phyloP scores from a whole-genome alignment of 331 rosid genomes.

The Prunus yedoensis region DNA sequence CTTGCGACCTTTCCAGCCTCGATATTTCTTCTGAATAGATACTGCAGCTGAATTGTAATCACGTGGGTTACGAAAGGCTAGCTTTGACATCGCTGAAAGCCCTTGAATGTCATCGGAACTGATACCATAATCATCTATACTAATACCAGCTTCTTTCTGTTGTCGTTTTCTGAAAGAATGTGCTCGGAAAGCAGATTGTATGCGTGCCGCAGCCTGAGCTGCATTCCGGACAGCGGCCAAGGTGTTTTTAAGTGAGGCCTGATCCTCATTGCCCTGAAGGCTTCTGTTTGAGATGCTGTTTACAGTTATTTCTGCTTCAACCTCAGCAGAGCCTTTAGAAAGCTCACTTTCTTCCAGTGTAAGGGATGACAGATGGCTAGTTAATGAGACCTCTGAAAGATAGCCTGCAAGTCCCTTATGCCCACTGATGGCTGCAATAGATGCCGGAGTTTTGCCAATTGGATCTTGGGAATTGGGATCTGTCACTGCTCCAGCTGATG shows the following conservation, averaged over 20 bases:
- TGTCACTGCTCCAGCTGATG: constrained; percentile 97
- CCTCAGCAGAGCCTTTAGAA: constrained; percentile 63
- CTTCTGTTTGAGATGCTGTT: constrained; percentile 48
- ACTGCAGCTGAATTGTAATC: constrained; percentile 76
- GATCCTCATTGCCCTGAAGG: constrained; percentile 51
- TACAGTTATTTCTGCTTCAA: constrained; percentile 65
- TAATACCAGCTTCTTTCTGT: constrained; percentile 39
- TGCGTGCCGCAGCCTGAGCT: constrained; percentile 87
- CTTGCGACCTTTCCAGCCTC: constrained; percentile 89
- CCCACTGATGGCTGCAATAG: constrained; percentile 68
- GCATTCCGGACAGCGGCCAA: constrained; percentile 89
- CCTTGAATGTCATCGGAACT: constrained; percentile 37
- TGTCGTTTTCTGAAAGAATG: constrained; percentile 66
- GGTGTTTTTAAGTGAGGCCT: constrained; percentile 50
- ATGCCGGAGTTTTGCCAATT: constrained; percentile 77
- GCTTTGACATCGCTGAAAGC: constrained; percentile 51
- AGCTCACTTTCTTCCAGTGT: constrained; percentile 66
- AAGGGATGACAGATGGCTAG: constrained; percentile 88
- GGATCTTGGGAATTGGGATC: constrained; percentile 79
- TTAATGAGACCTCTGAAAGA: constrained; percentile 80
- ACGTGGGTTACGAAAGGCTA: constrained; percentile 39
- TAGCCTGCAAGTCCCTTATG: constrained; percentile 97
- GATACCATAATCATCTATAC: constrained; percentile 49
- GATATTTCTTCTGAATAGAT: constrained; percentile 87
- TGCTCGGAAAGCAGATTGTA: constrained; percentile 90